Evolutionary conservation across 257 asterid species (phyloP).

Genomic region (Penstemon barbatus): DNA sequence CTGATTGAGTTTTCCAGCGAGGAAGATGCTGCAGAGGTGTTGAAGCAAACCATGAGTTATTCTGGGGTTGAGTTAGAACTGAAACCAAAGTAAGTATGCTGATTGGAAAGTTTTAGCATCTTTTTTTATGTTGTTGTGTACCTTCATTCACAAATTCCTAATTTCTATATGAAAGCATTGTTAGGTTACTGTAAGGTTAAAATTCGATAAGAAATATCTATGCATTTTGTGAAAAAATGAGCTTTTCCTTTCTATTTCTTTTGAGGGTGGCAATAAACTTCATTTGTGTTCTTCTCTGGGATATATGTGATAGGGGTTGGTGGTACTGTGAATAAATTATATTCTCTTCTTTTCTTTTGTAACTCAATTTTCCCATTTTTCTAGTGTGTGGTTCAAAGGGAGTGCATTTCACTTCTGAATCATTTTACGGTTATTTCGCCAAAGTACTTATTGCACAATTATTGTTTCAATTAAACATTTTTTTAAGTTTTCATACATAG

Average conservation of each 20-base stretch:
- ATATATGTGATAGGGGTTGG: not conserved
- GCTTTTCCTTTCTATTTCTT: constrained; percentile 3
- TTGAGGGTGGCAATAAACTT: not conserved
- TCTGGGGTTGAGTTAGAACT: constrained; percentile 79
- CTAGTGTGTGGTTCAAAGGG: not conserved
- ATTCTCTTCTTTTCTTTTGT: not conserved
- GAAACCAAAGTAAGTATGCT: constrained; percentile 67
- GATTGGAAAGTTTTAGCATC: not conserved
- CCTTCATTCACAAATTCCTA: not conserved
- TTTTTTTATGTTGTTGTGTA: constrained; percentile 9
- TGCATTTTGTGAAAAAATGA: constrained; percentile 4
- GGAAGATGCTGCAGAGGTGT: constrained; percentile 68
- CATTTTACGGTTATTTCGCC: no score
- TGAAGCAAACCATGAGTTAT: constrained; percentile 67
- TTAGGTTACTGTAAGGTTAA: not conserved
- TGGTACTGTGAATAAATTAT: not conserved
- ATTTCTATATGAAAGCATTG: not conserved
- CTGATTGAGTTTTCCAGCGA: constrained; percentile 82
- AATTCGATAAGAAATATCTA: constrained; percentile 1
- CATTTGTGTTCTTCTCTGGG: not conserved
- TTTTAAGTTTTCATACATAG: constrained; percentile 11
- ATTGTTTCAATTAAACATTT: not conserved
- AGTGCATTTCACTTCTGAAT: no score
- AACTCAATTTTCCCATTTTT: not conserved
- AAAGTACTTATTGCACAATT: not conserved